Conservation (phyloP, 495 filamentous ascomycete species). For the Terfezia claveryi region DNA sequence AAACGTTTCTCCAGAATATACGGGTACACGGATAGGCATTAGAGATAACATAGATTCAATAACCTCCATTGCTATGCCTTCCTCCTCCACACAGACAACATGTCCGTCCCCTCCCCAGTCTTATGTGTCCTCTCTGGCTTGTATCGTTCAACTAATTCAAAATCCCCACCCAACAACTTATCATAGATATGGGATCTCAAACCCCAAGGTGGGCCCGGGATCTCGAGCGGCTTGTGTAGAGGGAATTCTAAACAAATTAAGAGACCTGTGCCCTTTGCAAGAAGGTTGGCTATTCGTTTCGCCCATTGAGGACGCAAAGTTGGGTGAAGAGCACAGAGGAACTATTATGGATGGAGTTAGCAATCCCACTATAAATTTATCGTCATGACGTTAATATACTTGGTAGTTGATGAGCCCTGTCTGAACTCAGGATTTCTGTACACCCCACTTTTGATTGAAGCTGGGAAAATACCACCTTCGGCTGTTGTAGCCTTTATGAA, state of each 20-base stretch:
- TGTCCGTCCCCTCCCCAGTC: slow-evolving; percentile 39
- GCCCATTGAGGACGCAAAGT: slow-evolving; percentile 47
- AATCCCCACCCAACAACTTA: slow-evolving; percentile 27
- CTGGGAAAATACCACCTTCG: too few relatives aligned
- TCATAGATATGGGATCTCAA: slow-evolving; percentile 40
- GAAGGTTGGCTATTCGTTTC: slow-evolving; percentile 37
- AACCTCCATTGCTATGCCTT: background rate
- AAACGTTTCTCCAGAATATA: too few relatives aligned
- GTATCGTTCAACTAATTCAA: slow-evolving; percentile 38
- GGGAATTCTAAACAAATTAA: slow-evolving; percentile 72
- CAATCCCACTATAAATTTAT: background rate
- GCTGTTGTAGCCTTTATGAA: too few relatives aligned
- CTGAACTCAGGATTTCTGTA: too few relatives aligned
- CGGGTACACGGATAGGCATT: too few relatives aligned
- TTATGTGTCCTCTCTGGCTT: slow-evolving; percentile 47
- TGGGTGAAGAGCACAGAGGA: slow-evolving; percentile 55
- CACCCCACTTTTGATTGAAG: too few relatives aligned
- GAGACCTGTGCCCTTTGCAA: slow-evolving; percentile 33
- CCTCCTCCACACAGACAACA: slow-evolving; percentile 31
- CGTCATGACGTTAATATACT: too few relatives aligned
- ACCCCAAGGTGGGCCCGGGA: slow-evolving; percentile 48
- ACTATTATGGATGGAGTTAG: slow-evolving; percentile 26
- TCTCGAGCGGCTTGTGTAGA: slow-evolving; percentile 37
- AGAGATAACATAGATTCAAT: too few relatives aligned
- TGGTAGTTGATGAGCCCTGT: too few relatives aligned